phyloP scores from a whole-genome alignment of 768 basidiomycete genomes.

The Pulveroboletus ravenelii region DNA sequence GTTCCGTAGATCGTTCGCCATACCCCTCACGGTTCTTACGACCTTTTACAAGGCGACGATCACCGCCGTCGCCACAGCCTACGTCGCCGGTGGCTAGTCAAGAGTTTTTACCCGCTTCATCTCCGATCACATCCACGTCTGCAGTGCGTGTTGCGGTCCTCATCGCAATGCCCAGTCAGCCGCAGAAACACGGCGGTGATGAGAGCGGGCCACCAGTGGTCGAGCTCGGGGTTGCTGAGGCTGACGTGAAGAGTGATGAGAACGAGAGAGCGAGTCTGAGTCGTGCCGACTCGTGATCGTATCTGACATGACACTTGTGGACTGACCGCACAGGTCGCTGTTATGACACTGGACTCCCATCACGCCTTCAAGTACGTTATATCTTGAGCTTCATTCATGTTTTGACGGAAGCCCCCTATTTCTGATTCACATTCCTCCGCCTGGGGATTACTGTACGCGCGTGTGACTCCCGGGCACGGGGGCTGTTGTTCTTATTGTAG shows the following conservation, averaged over 20 bases:
- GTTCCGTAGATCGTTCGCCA: slow-evolving; percentile 1
- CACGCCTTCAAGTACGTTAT: slow-evolving; percentile 4
- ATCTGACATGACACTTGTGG: not conserved
- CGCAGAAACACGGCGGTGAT: slow-evolving; percentile 11
- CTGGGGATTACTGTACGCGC: not conserved
- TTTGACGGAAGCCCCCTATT: not conserved
- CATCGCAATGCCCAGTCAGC: slow-evolving; percentile 39
- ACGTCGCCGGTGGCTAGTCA: not conserved
- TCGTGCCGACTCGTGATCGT: not conserved
- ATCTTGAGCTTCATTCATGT: not conserved
- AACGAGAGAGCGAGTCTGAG: not conserved
- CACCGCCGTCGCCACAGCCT: slow-evolving; percentile 13
- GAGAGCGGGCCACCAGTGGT: slow-evolving; percentile 29
- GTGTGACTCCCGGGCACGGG: not conserved
- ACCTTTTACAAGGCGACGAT: slow-evolving; percentile 14
- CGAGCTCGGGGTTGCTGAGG: slow-evolving; percentile 31
- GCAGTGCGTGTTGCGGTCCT: slow-evolving; percentile 38
- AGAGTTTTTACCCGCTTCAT: slow-evolving; percentile 3
- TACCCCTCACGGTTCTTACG: slow-evolving; percentile 13
- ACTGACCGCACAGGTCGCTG: not conserved
- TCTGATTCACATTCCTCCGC: not conserved
- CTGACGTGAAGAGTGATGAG: slow-evolving; percentile 7
- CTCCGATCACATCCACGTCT: slow-evolving; percentile 13
- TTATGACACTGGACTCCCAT: not conserved
- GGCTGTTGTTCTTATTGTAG: not conserved